These are phyloP conservation scores for Trichoderma lentiforme DNA, from an alignment of 2,329 filamentous ascomycete genomes.

Conservation along the genomic window DNA sequence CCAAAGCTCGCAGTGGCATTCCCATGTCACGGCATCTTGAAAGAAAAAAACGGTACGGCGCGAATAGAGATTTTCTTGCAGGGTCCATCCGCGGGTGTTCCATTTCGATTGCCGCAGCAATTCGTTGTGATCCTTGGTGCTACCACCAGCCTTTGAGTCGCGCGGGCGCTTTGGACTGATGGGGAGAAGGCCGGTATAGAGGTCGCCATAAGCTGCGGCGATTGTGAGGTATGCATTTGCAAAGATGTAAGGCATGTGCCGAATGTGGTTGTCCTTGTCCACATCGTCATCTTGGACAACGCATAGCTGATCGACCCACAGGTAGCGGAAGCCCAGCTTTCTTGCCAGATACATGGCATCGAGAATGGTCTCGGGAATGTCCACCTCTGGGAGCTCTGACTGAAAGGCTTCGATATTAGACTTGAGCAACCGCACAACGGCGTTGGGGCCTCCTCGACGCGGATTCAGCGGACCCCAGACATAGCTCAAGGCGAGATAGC, in stretches of 20 bases:
- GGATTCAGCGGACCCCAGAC: conserved; percentile 36
- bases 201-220: conserved; percentile 41
- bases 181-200: conserved; percentile 36
- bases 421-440: conserved; percentile 32
- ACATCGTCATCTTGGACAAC: conserved; percentile 43
- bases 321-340: conserved; percentile 41
- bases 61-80: conserved; percentile 43
- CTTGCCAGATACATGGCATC: conserved; percentile 44
- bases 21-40: conserved; percentile 42
- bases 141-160: conserved; percentile 20
- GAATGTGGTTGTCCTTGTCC: conserved; percentile 39
- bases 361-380: conserved; percentile 41
- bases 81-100: conserved; percentile 42
- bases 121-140: conserved; percentile 35
- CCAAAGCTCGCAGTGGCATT: conserved; percentile 46
- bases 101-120: conserved; percentile 38
- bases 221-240: conserved; percentile 45
- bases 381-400: conserved; percentile 35
- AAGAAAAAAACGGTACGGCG: conserved; percentile 44
- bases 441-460: conserved; percentile 28
- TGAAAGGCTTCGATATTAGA: conserved; percentile 38
- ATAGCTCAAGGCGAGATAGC: conserved; percentile 47
- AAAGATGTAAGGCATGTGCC: conserved; percentile 46
- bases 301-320: conserved; percentile 48
- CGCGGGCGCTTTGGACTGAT: conserved; percentile 35